phyloP scores from a whole-genome alignment of 2,329 filamentous ascomycete species.

The Thermothelomyces thermophilus region DNA sequence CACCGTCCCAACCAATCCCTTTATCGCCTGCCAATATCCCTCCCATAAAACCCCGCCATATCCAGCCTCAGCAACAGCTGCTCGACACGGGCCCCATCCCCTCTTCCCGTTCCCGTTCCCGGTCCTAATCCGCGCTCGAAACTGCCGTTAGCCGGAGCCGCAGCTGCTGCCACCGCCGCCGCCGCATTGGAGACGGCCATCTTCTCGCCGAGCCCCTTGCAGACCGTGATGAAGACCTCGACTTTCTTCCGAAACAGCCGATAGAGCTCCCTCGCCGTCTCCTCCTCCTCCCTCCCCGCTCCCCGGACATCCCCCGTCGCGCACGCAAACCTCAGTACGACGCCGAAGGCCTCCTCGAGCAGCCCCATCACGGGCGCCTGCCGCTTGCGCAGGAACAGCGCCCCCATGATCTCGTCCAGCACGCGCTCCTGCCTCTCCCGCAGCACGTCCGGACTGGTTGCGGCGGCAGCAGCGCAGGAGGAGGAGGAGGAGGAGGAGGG shows the following conservation, averaged over 20 bases:
- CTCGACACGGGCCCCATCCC: constrained; percentile 22
- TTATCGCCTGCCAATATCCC: background rate
- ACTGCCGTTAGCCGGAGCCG: constrained; percentile 24
- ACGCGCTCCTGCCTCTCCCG: constrained; percentile 64
- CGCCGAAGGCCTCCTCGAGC: constrained; percentile 68
- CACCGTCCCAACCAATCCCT: background rate
- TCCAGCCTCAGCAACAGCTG: constrained; percentile 29
- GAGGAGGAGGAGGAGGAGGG: too few species aligned
- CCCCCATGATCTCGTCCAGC: constrained; percentile 68
- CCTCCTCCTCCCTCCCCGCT: constrained; percentile 21
- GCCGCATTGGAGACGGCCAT: constrained; percentile 36
- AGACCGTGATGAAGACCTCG: constrained; percentile 67
- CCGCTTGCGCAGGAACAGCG: constrained; percentile 65
- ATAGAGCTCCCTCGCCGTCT: constrained; percentile 47
- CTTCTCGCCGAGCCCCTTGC: constrained; percentile 60
- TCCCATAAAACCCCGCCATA: constrained; percentile 25
- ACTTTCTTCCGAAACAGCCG: constrained; percentile 63
- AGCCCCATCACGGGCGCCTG: constrained; percentile 67
- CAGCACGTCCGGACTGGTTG: constrained; percentile 51
- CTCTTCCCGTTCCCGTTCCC: too few species aligned
- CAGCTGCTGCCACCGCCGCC: constrained; percentile 28
- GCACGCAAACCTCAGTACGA: constrained; percentile 66
- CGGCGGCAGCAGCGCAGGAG: too few species aligned
- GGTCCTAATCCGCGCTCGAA: too few species aligned
- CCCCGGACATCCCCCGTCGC: constrained; percentile 30